Evolutionary conservation across 2,329 filamentous ascomycete genomes (phyloP), one percentile per base, ranked within the genome.

Genomic region (Fusarium brachygibbosum): DNA sequence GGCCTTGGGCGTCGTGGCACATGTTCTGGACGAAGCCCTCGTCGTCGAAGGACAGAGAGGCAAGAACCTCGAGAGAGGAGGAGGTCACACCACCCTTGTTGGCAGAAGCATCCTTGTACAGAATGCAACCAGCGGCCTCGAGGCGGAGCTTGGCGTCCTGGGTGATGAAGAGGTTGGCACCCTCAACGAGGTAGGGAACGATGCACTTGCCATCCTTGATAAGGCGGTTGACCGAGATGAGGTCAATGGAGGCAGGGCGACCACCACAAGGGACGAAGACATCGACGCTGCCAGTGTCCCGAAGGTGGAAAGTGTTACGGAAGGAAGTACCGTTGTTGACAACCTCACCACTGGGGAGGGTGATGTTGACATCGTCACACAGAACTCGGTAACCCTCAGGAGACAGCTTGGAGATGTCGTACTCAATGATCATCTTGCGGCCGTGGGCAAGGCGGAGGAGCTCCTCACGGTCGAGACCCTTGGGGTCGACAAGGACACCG

Each of bases 1-100:
- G 88, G 52, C 93, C 96, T 55, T 80, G 77, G 38, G 79, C 76
- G 70, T 94, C 89, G 69, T 96, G 88, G 81, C 96, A 99, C 96
- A 99, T 99, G 85, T 99, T 90, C 81, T 94, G 86, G 53, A 91
- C 87, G 82, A 99, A 99, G 69, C 90, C 89, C 59, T 88, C 84
- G 71, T 99, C 96, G 75, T 99, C 93, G 77, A 99, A 98, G 40
- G 94, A 96, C 59, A 99, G 86, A 16, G 94, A 96, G 10, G 96
- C 96, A 25, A 99, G 88, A 8, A 99, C 96, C 77, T 99, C 96
- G 32, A 98, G 90, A 1, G 96, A 98, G 0, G 96, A 98, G 1
- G 94, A 98, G 1, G 96, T 99, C 45, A 99, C 96, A 79, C 96
- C 96, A 70, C 96, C 96, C 86, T 99, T 99, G 88, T 99, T 99